A percentile compares a stretch with the other conserved stretches of the same genome.
Conservation (phyloP, 2,329 filamentous ascomycete genomes). For the Decorospora gaudefroyi region DNA sequence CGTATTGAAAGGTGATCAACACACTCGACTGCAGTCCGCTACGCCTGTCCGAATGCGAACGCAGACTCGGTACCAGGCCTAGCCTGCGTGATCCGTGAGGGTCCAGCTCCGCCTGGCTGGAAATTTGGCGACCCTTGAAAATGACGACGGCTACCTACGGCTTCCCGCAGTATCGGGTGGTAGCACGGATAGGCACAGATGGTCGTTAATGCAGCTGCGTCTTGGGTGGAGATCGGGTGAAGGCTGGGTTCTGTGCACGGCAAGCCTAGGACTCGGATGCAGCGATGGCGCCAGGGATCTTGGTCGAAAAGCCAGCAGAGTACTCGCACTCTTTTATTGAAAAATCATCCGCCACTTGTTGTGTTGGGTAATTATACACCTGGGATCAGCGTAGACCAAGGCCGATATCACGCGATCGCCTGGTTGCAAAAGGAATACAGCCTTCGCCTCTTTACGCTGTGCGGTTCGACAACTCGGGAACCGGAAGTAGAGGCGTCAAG, state of each 20-base stretch:
- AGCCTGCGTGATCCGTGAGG: slow-evolving; percentile 27
- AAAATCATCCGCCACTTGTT: slow-evolving; percentile 6
- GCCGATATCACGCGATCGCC: slow-evolving; percentile 16
- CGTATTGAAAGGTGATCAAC: slow-evolving; percentile 29
- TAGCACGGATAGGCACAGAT: slow-evolving; percentile 19
- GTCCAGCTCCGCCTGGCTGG: slow-evolving; percentile 30
- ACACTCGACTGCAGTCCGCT: slow-evolving; percentile 26
- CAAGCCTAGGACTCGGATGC: slow-evolving; percentile 6
- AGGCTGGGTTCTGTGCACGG: slow-evolving; percentile 13
- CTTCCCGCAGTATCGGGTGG: slow-evolving; percentile 21
- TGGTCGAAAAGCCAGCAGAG: slow-evolving; percentile 6
- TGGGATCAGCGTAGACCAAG: slow-evolving; percentile 15
- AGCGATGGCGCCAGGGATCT: slow-evolving; percentile 13
- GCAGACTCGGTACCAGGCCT: slow-evolving; percentile 20
- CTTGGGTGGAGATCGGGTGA: slow-evolving; percentile 13
- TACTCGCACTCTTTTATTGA: slow-evolving; percentile 4
- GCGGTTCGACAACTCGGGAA: slow-evolving; percentile 20
- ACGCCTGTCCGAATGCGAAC: slow-evolving; percentile 15
- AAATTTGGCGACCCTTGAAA: slow-evolving; percentile 23
- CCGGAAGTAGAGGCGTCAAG: slow-evolving; percentile 22
- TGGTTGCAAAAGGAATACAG: slow-evolving; percentile 15
- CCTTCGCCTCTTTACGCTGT: slow-evolving; percentile 13
- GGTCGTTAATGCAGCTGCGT: slow-evolving; percentile 21
- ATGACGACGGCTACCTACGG: slow-evolving; percentile 25
- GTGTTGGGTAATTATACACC: slow-evolving; percentile 1